phyloP scores from a whole-genome alignment of 2,329 filamentous ascomycete species.

The Colletotrichum incanum region DNA sequence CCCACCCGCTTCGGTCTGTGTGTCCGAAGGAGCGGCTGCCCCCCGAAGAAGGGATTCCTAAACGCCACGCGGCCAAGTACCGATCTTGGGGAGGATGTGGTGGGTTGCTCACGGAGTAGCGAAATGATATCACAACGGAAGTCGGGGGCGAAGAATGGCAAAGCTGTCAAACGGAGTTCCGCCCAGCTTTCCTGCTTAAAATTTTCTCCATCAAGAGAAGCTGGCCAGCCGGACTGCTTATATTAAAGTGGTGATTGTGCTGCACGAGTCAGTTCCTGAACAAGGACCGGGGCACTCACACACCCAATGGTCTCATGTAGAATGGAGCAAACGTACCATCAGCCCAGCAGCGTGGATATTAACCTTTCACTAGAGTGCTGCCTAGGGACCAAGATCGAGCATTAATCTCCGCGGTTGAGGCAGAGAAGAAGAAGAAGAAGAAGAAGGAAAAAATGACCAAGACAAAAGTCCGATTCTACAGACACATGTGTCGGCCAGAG shows the following conservation, averaged over 20 bases:
- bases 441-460: too few relatives aligned
- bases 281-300: constrained; percentile 20
- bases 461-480: constrained; percentile 3
- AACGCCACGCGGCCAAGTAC: constrained; percentile 21
- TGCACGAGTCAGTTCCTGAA: constrained; percentile 26
- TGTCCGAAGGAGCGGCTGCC: constrained; percentile 16
- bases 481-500: neutral
- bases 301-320: constrained; percentile 21
- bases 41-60: constrained; percentile 12
- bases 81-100: constrained; percentile 4
- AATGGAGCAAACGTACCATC: constrained; percentile 27
- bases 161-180: neutral
- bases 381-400: constrained; percentile 31
- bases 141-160: constrained; percentile 11
- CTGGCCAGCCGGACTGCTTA: constrained; percentile 14
- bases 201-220: constrained; percentile 9
- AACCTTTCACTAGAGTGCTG: constrained; percentile 14
- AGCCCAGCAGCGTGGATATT: constrained; percentile 19
- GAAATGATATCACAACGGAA: constrained; percentile 5
- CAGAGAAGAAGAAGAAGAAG: too few relatives aligned
- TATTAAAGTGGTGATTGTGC: constrained; percentile 17
- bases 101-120: neutral
- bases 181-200: neutral
- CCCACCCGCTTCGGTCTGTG: constrained; percentile 21
- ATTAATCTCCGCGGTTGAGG: constrained; percentile 17